These are phyloP conservation scores for Oemleria cerasiformis DNA, from an alignment of 306 rosid genomes.

Conservation along the genomic window DNA sequence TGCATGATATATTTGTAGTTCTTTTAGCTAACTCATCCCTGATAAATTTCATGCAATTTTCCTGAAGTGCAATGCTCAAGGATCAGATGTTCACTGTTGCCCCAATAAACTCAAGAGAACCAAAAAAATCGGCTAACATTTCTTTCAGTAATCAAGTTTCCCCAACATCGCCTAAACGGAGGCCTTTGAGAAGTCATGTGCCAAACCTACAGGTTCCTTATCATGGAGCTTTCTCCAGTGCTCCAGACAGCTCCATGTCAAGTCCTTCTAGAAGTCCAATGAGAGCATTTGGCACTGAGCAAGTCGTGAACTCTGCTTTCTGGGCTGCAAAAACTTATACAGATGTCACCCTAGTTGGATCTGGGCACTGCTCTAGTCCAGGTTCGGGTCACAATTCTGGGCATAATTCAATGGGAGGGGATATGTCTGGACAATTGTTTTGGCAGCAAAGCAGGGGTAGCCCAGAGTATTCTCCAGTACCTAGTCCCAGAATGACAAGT, in stretches of 20 bases:
- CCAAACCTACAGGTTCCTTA: conserved; percentile 86
- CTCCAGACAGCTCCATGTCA: conserved; percentile 82
- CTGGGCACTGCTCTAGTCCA: conserved; percentile 97
- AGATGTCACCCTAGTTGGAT: conserved; percentile 57
- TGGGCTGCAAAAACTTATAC: conserved; percentile 52
- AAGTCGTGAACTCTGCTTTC: conserved; percentile 47
- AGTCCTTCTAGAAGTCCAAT: conserved; percentile 77
- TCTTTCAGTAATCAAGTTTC: conserved; percentile 43
- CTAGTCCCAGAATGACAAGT: conserved; percentile 65
- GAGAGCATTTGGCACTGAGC: conserved; percentile 54
- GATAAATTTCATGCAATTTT: conserved; percentile 28
- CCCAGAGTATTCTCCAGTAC: conserved; percentile 65
- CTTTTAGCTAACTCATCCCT: conserved; percentile 37
- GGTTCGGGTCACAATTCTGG: conserved; percentile 99
- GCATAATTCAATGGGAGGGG: conserved; percentile 99
- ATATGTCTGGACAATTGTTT: conserved; percentile 68
- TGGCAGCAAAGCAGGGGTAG: conserved; percentile 68
- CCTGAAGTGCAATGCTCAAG: conserved; percentile 61
- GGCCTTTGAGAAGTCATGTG: conserved; percentile 77
- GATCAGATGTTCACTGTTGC: conserved; percentile 53
- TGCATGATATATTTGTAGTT: conserved; percentile 21
- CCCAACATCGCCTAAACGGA: conserved; percentile 67
- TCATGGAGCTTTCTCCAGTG: conserved; percentile 77
- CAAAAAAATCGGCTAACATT: conserved; percentile 53
- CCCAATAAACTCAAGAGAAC: conserved; percentile 54